Conservation (phyloP, 2,329 filamentous ascomycete genomes). For the Paecilomyces variotii region DNA sequence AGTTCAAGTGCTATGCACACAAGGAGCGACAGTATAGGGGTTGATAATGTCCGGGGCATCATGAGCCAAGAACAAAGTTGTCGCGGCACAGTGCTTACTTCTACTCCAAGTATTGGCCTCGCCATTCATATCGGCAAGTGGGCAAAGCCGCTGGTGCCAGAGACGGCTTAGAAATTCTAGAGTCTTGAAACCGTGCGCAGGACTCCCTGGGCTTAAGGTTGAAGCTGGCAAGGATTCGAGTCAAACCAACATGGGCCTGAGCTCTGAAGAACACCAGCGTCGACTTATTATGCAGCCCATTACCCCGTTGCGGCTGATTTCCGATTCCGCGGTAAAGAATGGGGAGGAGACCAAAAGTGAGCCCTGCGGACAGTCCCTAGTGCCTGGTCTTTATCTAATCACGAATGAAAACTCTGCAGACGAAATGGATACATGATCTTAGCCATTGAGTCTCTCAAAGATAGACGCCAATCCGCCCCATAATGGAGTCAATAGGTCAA, state of each 20-base stretch:
- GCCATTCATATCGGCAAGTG: background rate
- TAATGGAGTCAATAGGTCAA: background rate
- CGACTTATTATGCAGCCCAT: background rate
- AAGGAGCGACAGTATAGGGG: background rate
- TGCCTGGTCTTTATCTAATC: background rate
- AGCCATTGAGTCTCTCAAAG: background rate
- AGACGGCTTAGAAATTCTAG: background rate
- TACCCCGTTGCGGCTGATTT: background rate
- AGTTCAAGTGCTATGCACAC: background rate
- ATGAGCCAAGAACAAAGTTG: background rate
- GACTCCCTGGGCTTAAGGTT: background rate
- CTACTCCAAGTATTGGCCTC: background rate
- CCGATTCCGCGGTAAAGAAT: background rate
- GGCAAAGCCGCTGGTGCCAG: background rate
- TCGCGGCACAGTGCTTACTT: background rate
- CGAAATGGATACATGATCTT: background rate
- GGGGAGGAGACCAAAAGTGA: background rate
- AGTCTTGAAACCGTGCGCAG: background rate
- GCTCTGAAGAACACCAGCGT: background rate
- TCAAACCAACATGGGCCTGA: background rate
- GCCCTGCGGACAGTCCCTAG: background rate
- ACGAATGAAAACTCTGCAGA: background rate
- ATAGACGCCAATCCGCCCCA: background rate
- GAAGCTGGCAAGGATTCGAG: background rate
- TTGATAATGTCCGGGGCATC: background rate